Conservation (phyloP, 176 grass and related monocot species). For the maize (Zea mays) region Zm-B73-REFERENCE-NAM-5.0 NC_050100.1:144921001-144921500, state of each 20-base stretch:
- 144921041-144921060: too few species aligned
- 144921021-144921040: too few species aligned
- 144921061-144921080: too few species aligned
- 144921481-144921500: background rate
- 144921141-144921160: too few species aligned
- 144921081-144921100: too few species aligned
- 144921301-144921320: conserved; percentile 18
- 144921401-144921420: background rate
- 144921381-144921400: conserved; percentile 19
- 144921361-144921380: conserved; percentile 33
- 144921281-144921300: background rate
- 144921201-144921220: background rate
- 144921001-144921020: too few species aligned
- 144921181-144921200: background rate
- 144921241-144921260: background rate
- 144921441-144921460: background rate
- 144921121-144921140: too few species aligned
- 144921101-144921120: too few species aligned
- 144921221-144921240: background rate
- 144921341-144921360: conserved; percentile 33
- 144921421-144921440: background rate
- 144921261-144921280: background rate
- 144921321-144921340: background rate
- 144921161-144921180: too few species aligned
- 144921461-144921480: background rate